Evolutionary conservation across 805 yeast species (phyloP), one percentile per base, ranked within the genome.

Genomic region (Saccharomyces cerevisiae): DNA sequence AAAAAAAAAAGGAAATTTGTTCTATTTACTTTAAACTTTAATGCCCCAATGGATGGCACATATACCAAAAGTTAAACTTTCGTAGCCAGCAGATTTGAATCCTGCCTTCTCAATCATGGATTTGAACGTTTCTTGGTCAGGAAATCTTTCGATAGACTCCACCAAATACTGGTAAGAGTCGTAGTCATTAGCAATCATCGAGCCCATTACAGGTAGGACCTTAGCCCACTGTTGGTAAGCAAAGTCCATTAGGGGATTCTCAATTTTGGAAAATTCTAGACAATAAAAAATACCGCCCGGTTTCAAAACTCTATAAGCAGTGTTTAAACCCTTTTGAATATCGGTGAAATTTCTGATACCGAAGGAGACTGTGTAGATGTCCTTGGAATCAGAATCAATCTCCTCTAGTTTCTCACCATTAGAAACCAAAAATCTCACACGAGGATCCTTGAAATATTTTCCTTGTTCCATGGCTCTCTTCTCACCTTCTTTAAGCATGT

Each of bases 271-370:
- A 67, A 94, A 94, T 70, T 94, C 99, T 55, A 94, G 77, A 72
- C 98, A 91, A 41, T 96, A 97, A 70, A 94, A 94, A 49, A 94
- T 87, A 64, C 99, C 99, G 65, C 99, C 99, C 11, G 98, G 98
- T 71, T 86, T 89, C 68, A 94, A 80, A 30, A 92, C 96, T 63
- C 99, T 81, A 75, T 92, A 87, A 32, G 99, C 99, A n/a, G 97
- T 85, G 62, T 87, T 79, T 64, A 94, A 78, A 29, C 98, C 99
- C 4, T 89, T 90, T 72, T 91, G 97, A 63, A 94, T 84, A 69
- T 94, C 79, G 55, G 99, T 94, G 72, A 95, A 94, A 73, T 94
- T 94, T 72, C 99, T 83, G 73, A 94, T 94, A 56, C 99, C 99
- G 70, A 94, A 94, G 2, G 97, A 96, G 62, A 94, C 90, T 2